Percentiles rank a stretch among this genome's conserved stretches.
Conservation (phyloP, 2,329 filamentous ascomycete species). For the Trichophyton verrucosum region DNA sequence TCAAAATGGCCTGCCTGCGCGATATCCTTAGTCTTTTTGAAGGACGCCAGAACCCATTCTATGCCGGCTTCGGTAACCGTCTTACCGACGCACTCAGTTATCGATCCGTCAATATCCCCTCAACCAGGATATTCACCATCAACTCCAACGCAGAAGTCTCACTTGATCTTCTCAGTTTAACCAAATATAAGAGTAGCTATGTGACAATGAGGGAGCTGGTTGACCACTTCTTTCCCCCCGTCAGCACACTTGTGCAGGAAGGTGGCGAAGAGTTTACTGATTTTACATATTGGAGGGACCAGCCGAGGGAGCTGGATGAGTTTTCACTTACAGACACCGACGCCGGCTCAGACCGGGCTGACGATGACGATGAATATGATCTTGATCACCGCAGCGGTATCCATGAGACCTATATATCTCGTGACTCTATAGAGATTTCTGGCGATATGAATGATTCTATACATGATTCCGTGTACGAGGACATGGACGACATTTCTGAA, state of each 20-base stretch:
- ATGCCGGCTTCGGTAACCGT: conserved; percentile 92
- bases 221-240: conserved; percentile 94
- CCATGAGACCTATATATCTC: conserved; percentile 43
- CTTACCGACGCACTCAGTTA: conserved; percentile 94
- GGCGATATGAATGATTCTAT: conserved; percentile 33
- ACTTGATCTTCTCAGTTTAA: conserved; percentile 75
- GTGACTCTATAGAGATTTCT: conserved; percentile 38
- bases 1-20: conserved; percentile 96
- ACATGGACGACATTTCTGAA: conserved; percentile 17
- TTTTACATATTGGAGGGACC: conserved; percentile 90
- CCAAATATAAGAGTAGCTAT: conserved; percentile 93
- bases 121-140: conserved; percentile 93
- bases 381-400: conserved; percentile 34
- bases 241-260: conserved; percentile 71
- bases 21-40: conserved; percentile 87
- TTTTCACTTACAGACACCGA: conserved; percentile 73
- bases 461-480: conserved; percentile 16
- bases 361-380: conserved; percentile 36
- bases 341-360: conserved; percentile 28
- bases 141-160: conserved; percentile 95
- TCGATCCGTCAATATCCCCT: conserved; percentile 87
- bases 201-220: conserved; percentile 95
- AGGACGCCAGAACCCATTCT: conserved; percentile 68
- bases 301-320: conserved; percentile 70
- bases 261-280: conserved; percentile 94